Conservation (phyloP, 208 protist species). For the Sergeia podlipaevii region DNA sequence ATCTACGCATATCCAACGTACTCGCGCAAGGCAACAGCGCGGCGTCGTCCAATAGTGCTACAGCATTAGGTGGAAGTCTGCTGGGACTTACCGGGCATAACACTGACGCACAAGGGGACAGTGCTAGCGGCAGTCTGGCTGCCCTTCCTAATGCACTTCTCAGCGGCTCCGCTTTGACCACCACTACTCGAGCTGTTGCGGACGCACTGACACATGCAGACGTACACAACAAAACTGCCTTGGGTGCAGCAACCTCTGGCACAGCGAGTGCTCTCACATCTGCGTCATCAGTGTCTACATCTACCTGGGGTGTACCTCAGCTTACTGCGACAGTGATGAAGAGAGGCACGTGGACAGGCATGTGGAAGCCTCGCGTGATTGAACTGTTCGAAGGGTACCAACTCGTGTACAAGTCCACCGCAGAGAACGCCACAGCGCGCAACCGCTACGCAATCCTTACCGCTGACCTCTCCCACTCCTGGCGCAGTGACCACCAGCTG, state of each 20-base stretch:
- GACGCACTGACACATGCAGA: not conserved
- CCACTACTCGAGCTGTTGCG: not conserved
- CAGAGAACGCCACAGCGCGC: conserved; percentile 10
- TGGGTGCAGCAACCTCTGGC: conserved; percentile 3
- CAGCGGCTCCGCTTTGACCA: not conserved
- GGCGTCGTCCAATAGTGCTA: no score
- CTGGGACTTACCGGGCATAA: no score
- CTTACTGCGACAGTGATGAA: conserved; percentile 52
- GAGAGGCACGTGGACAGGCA: conserved; percentile 51
- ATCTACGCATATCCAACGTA: no score
- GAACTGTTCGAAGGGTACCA: conserved; percentile 45
- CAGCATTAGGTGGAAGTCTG: no score
- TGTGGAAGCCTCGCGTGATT: conserved; percentile 57
- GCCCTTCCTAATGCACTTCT: no score
- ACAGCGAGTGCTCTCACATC: conserved; percentile 11
- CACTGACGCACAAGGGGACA: no score
- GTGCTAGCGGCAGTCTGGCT: no score
- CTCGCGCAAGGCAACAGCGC: no score
- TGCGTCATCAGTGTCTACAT: not conserved
- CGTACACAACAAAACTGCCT: not conserved
- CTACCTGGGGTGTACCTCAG: conserved; percentile 10
- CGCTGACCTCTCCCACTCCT: conserved; percentile 27
- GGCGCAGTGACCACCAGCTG: conserved; percentile 23
- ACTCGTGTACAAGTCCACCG: conserved; percentile 42
- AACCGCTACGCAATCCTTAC: conserved; percentile 45